A percentile compares a stretch with the other conserved stretches of the same genome.
Conservation (phyloP, 352 stramenopile genomes). For the Phytophthora tentaculata region DNA sequence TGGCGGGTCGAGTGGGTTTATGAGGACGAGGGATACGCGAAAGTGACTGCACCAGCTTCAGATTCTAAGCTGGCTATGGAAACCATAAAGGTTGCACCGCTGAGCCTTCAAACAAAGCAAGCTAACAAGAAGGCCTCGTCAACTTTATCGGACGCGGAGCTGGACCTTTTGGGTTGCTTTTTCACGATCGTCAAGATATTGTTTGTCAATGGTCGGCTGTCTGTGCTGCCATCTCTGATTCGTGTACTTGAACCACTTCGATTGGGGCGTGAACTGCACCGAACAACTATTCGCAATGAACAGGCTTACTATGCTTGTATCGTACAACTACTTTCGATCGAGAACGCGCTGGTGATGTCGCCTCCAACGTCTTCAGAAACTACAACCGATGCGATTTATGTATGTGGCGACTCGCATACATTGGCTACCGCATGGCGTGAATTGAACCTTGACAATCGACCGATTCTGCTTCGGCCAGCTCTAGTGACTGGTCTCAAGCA, state of each 20-base stretch:
- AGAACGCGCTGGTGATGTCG: constrained; percentile 20
- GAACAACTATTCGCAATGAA: constrained; percentile 86
- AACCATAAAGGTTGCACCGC: not conserved
- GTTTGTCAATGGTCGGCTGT: constrained; percentile 72
- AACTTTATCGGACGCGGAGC: constrained; percentile 46
- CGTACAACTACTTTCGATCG: constrained; percentile 76
- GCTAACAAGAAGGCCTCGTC: not conserved
- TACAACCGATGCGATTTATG: constrained; percentile 56
- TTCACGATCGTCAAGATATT: constrained; percentile 89
- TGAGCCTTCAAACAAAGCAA: not conserved
- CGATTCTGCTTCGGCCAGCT: constrained; percentile 55
- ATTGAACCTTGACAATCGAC: constrained; percentile 33
- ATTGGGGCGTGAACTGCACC: constrained; percentile 63
- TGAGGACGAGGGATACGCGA: constrained; percentile 25
- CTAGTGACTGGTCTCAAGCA: constrained; percentile 95
- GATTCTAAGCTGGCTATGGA: not conserved
- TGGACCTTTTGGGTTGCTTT: constrained; percentile 81
- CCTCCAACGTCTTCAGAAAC: not conserved
- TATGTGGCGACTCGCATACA: constrained; percentile 94
- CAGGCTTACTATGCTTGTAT: constrained; percentile 91
- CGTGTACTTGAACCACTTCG: constrained; percentile 72
- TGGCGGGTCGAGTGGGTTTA: constrained; percentile 43
- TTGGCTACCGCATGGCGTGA: constrained; percentile 89
- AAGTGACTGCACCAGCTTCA: constrained; percentile 19
- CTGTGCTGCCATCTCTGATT: constrained; percentile 58